Conservation (phyloP, 352 stramenopile species). For the Phytopythium aichiense region DNA sequence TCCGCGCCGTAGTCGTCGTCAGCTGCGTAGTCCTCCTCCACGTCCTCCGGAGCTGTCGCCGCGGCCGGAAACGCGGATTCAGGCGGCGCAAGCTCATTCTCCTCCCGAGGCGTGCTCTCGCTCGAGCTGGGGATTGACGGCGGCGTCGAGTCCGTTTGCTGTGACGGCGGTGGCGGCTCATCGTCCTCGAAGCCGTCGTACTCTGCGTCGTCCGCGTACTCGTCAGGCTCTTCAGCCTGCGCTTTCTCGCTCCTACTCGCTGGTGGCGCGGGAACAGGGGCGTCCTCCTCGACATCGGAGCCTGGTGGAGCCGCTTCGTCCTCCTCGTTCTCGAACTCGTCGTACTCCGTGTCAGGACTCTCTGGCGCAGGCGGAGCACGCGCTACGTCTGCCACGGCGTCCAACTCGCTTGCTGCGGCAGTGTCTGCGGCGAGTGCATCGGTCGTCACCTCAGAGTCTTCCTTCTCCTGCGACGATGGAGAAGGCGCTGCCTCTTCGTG, state of each 20-base stretch:
- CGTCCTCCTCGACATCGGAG: background rate
- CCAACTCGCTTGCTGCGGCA: too few species aligned
- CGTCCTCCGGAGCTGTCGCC: constrained; percentile 10
- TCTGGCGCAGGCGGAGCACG: background rate
- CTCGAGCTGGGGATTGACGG: constrained; percentile 6
- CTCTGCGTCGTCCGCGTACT: constrained; percentile 35
- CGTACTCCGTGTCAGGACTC: constrained; percentile 19
- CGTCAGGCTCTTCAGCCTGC: constrained; percentile 18
- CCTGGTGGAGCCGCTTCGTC: background rate
- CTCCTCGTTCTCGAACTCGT: constrained; percentile 49
- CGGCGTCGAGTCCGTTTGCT: background rate
- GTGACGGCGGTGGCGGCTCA: constrained; percentile 4
- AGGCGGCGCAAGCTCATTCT: background rate
- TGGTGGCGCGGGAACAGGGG: background rate
- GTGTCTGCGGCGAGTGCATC: too few species aligned
- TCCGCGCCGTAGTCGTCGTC: constrained; percentile 22
- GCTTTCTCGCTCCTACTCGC: background rate
- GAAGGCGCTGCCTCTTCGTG: constrained; percentile 12
- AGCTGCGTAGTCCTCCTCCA: constrained; percentile 19
- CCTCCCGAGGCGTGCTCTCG: constrained; percentile 1
- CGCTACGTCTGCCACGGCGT: background rate
- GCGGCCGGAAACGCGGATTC: background rate
- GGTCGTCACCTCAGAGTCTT: background rate
- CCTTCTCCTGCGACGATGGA: background rate
- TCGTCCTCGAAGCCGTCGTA: constrained; percentile 46